phyloP scores from a whole-genome alignment of 495 filamentous ascomycete genomes.

The Talaromyces stipitatus region DNA sequence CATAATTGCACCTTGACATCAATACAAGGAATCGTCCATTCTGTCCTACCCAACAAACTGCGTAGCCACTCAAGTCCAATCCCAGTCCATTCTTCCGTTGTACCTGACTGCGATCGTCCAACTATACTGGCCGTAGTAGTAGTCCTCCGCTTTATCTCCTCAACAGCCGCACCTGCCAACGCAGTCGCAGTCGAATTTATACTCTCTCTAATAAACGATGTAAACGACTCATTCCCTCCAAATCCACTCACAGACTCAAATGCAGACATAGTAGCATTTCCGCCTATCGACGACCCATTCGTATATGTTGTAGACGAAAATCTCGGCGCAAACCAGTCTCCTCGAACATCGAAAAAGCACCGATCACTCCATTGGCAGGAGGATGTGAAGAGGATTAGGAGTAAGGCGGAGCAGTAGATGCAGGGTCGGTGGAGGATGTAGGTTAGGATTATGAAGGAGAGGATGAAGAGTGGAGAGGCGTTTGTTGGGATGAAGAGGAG shows the following conservation, averaged over 20 bases:
- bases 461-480: conserved; percentile 76
- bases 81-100: conserved; percentile 60
- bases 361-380: conserved; percentile 88
- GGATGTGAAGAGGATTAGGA: conserved; percentile 79
- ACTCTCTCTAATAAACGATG: conserved; percentile 48
- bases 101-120: conserved; percentile 16
- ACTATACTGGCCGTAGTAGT: neutral
- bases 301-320: conserved; percentile 18
- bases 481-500: conserved; percentile 52
- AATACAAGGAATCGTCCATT: conserved; percentile 79
- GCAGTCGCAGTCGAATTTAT: conserved; percentile 63
- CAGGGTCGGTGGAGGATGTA: conserved; percentile 87
- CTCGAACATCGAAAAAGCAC: conserved; percentile 77
- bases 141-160: conserved; percentile 46
- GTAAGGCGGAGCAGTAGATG: conserved; percentile 83
- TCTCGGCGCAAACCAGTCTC: conserved; percentile 77
- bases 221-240: conserved; percentile 10
- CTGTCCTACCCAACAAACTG: conserved; percentile 62
- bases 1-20: conserved; percentile 71
- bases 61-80: conserved; percentile 78
- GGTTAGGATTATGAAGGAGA: conserved; percentile 83
- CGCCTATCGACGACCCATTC: neutral
- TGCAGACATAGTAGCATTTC: neutral
- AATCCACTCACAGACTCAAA: neutral
- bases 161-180: conserved; percentile 57